A percentile compares a stretch with the other conserved stretches of the same genome.
phyloP scores from a whole-genome alignment of 2,329 filamentous ascomycete genomes.

The Epichloe bromicola region DNA sequence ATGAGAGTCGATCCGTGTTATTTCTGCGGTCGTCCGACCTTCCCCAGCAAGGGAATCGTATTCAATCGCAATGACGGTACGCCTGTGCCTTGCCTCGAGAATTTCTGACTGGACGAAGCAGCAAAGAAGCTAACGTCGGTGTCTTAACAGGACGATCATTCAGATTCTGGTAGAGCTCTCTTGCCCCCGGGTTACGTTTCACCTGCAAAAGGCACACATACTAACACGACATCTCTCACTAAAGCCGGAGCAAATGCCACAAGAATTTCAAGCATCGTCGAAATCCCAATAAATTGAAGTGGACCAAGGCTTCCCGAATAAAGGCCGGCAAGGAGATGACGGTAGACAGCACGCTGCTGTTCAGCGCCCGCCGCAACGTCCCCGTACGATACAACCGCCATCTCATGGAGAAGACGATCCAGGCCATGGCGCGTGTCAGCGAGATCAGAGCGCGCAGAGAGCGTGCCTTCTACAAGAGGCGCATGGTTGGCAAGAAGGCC shows the following conservation, averaged over 20 bases:
- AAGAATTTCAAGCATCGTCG: conserved; percentile 93
- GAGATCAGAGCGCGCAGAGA: conserved; percentile 78
- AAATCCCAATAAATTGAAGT: conserved; percentile 91
- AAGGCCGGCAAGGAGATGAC: conserved; percentile 72
- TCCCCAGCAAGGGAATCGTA: conserved; percentile 42
- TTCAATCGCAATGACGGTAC: conserved; percentile 37
- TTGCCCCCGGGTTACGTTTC: neutral
- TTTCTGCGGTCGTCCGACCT: conserved; percentile 36
- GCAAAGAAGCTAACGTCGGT: neutral
- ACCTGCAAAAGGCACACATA: no score
- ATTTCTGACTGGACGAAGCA: neutral
- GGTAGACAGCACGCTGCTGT: conserved; percentile 86
- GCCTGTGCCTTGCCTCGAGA: conserved; percentile 2
- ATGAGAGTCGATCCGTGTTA: conserved; percentile 29
- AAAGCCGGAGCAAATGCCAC: conserved; percentile 35
- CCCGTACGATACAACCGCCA: conserved; percentile 94
- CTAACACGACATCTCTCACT: neutral
- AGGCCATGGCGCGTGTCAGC: conserved; percentile 80
- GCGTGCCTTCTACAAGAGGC: conserved; percentile 83
- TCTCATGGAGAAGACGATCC: conserved; percentile 72
- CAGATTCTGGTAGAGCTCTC: conserved; percentile 35
- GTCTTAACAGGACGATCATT: conserved; percentile 30
- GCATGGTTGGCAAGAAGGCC: conserved; percentile 84
- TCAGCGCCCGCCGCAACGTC: conserved; percentile 84
- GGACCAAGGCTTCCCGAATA: conserved; percentile 89